phyloP scores from a whole-genome alignment of 1,139 yeast genomes.

The Sugiyamaella paludigena region DNA sequence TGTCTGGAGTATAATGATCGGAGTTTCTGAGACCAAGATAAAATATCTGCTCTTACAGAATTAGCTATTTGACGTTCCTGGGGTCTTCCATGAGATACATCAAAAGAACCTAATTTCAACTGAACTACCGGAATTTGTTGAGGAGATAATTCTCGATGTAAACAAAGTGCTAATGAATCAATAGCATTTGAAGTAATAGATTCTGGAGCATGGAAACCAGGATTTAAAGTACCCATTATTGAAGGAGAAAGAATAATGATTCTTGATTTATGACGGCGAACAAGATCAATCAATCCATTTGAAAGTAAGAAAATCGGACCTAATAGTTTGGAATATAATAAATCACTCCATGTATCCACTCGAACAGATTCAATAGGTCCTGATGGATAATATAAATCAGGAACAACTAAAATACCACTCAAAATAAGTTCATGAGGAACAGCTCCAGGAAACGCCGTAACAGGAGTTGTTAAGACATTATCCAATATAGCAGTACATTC shows the following conservation, averaged over 20 bases:
- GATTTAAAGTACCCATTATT: conserved; percentile 40
- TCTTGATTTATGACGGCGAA: conserved; percentile 47
- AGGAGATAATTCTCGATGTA: conserved; percentile 40
- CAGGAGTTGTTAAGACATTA: conserved; percentile 44
- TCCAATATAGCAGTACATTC: conserved; percentile 43
- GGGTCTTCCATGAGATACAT: conserved; percentile 31
- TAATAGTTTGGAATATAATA: conserved; percentile 47
- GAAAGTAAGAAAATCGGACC: conserved; percentile 54
- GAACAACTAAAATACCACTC: conserved; percentile 61
- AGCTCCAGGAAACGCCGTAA: conserved; percentile 51
- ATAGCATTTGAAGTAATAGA: conserved; percentile 39
- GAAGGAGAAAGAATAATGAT: conserved; percentile 40
- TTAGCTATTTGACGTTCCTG: conserved; percentile 34
- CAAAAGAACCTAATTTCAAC: conserved; percentile 42
- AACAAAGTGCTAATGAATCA: conserved; percentile 37
- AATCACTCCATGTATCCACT: conserved; percentile 51
- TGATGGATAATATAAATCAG: conserved; percentile 61
- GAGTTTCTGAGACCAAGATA: conserved; percentile 42
- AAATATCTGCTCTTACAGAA: conserved; percentile 40
- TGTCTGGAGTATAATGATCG: conserved; percentile 39
- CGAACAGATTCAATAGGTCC: conserved; percentile 67
- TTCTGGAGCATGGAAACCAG: conserved; percentile 45
- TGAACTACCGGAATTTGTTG: conserved; percentile 30
- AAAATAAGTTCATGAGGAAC: conserved; percentile 51
- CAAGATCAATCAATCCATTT: conserved; percentile 57